These are phyloP conservation scores for Fusarium sororula DNA, from an alignment of 2,329 filamentous ascomycete genomes.

Conservation along the genomic window DNA sequence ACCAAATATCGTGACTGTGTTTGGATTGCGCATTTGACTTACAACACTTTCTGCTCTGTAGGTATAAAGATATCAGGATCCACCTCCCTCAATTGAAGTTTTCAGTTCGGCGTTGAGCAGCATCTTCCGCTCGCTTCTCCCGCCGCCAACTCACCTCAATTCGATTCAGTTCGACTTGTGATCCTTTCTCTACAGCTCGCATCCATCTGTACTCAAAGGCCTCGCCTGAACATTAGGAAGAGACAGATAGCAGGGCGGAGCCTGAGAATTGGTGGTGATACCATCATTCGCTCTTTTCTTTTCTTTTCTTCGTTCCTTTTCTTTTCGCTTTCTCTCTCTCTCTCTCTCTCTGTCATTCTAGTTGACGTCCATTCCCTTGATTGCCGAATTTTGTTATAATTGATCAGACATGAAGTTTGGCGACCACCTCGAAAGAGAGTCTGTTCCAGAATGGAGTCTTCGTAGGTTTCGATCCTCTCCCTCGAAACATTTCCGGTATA, in stretches of 20 bases:
- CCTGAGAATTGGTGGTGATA: not conserved
- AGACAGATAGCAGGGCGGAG: not conserved
- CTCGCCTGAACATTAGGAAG: not conserved
- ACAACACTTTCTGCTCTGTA: not conserved
- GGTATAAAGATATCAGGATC: conserved; percentile 12
- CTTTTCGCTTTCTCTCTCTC: not conserved
- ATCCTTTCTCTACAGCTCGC: conserved; percentile 9
- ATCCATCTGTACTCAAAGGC: conserved; percentile 5
- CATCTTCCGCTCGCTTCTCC: conserved; percentile 23
- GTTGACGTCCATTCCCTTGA: not conserved
- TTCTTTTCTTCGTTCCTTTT: not conserved
- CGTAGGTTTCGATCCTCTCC: conserved; percentile 59
- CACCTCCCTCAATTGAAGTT: not conserved
- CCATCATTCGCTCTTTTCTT: not conserved
- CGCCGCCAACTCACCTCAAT: conserved; percentile 2
- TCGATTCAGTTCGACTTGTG: not conserved
- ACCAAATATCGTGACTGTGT: conserved; percentile 14
- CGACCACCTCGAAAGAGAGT: conserved; percentile 73
- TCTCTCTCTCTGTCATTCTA: not conserved
- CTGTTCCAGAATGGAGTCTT: conserved; percentile 83
- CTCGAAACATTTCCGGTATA: not conserved
- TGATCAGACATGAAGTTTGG: conserved; percentile 52
- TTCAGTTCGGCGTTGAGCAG: conserved; percentile 13
- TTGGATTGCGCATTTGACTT: conserved; percentile 24
- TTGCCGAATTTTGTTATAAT: not conserved